Conservation (phyloP, 345 rosid genomes). For the Kandelia obovata region DNA sequence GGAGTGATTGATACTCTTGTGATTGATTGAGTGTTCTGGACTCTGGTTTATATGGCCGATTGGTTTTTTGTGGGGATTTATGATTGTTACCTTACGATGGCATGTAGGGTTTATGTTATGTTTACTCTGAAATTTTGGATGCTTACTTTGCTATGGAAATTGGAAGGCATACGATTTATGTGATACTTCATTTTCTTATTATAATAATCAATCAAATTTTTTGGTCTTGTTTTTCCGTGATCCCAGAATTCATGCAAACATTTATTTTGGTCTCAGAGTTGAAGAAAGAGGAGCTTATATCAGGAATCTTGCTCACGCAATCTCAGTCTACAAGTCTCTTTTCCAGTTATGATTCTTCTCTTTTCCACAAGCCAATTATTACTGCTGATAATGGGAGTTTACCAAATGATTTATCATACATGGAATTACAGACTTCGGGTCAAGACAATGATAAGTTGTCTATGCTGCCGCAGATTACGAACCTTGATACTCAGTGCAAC, state of each 20-base stretch:
- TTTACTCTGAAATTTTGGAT: neutral
- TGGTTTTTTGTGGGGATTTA: no score
- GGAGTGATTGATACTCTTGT: no score
- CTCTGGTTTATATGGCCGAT: no score
- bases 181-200: no score
- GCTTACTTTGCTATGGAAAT: neutral
- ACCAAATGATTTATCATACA: conserved; percentile 18
- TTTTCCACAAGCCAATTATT: conserved; percentile 29
- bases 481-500: conserved; percentile 23
- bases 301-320: conserved; percentile 45
- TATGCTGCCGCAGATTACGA: conserved; percentile 22
- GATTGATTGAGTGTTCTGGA: no score
- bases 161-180: no score
- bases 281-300: conserved; percentile 68
- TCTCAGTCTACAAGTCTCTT: conserved; percentile 38
- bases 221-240: neutral
- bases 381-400: conserved; percentile 29
- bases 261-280: conserved; percentile 44
- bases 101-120: neutral
- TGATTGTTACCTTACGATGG: neutral
- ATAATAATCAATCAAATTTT: no score
- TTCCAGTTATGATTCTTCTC: conserved; percentile 35
- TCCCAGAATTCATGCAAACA: neutral
- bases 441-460: conserved; percentile 33
- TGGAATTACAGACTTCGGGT: conserved; percentile 18